phyloP scores from a whole-genome alignment of 441 rosid species.

The Croton laevigatus region DNA sequence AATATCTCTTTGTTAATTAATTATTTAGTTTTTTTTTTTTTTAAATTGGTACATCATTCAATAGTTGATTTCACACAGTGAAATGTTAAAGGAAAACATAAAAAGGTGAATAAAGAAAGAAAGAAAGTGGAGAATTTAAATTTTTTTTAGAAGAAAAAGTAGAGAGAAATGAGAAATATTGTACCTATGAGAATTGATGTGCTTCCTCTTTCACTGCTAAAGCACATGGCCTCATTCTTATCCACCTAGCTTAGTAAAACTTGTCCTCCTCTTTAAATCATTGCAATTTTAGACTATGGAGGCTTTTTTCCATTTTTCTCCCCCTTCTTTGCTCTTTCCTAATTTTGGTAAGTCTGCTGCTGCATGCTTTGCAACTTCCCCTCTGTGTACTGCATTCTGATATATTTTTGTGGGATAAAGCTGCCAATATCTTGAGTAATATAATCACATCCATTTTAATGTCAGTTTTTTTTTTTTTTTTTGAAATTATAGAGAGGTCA shows the following conservation, averaged over 20 bases:
- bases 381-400: not conserved
- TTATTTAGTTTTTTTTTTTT: not conserved
- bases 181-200: conserved; percentile 27
- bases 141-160: not conserved
- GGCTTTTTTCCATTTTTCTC: not conserved
- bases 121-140: not conserved
- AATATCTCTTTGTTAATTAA: not conserved
- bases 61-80: conserved; percentile 10
- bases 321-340: not conserved
- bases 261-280: conserved; percentile 11
- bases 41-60: not conserved
- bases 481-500: too few relatives aligned
- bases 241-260: conserved; percentile 15
- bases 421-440: too few relatives aligned
- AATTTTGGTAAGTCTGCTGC: too few relatives aligned
- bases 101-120: conserved; percentile 20
- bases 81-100: conserved; percentile 21
- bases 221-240: conserved; percentile 50
- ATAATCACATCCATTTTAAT: too few relatives aligned
- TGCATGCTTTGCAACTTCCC: not conserved
- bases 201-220: conserved; percentile 33
- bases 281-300: not conserved
- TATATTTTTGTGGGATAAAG: not conserved
- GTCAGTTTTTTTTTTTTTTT: too few relatives aligned
- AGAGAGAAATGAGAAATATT: conserved; percentile 24